Percentiles rank a stretch among this genome's conserved stretches.
These are phyloP conservation scores for Botryococcus braunii DNA, from an alignment of 163 green algal genomes.

Conservation along the genomic window DNA sequence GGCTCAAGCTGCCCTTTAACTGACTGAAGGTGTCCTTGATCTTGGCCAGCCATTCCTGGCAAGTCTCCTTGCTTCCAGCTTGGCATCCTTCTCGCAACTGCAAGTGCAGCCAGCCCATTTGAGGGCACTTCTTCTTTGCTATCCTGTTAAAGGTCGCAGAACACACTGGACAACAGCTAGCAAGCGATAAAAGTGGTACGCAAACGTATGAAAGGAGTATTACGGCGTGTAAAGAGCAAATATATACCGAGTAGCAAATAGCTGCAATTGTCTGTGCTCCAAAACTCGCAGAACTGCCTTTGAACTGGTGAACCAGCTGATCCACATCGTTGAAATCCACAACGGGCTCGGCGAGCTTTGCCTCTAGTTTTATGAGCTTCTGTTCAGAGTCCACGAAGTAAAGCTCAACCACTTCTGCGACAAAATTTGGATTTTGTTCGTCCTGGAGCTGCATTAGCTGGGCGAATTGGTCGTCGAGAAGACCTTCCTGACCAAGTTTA, in stretches of 20 bases:
- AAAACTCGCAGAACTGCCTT: conserved; percentile 71
- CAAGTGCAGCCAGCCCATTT: conserved; percentile 1
- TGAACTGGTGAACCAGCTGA: conserved; percentile 81
- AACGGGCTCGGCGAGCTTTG: conserved; percentile 19
- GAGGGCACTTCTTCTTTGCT: neutral
- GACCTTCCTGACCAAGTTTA: conserved; percentile 26
- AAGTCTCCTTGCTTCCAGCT: conserved; percentile 34
- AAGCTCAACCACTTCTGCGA: conserved; percentile 69
- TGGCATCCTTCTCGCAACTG: conserved; percentile 49
- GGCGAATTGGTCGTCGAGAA: conserved; percentile 71
- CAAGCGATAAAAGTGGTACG: neutral
- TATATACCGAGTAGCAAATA: conserved; percentile 50
- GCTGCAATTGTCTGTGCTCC: conserved; percentile 55
- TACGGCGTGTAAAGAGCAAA: neutral
- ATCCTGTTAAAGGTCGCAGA: neutral
- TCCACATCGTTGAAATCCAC: conserved; percentile 66
- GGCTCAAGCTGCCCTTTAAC: conserved; percentile 41
- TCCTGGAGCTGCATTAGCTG: conserved; percentile 70
- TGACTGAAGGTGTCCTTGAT: conserved; percentile 36
- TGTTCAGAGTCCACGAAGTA: conserved; percentile 67
- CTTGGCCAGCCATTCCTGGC: conserved; percentile 39
- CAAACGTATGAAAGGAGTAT: neutral
- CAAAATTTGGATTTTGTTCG: conserved; percentile 75
- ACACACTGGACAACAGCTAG: neutral
- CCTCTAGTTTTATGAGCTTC: conserved; percentile 63